phyloP scores from a whole-genome alignment of 2,329 filamentous ascomycete species.

The Pseudohalonectria lignicola region DNA sequence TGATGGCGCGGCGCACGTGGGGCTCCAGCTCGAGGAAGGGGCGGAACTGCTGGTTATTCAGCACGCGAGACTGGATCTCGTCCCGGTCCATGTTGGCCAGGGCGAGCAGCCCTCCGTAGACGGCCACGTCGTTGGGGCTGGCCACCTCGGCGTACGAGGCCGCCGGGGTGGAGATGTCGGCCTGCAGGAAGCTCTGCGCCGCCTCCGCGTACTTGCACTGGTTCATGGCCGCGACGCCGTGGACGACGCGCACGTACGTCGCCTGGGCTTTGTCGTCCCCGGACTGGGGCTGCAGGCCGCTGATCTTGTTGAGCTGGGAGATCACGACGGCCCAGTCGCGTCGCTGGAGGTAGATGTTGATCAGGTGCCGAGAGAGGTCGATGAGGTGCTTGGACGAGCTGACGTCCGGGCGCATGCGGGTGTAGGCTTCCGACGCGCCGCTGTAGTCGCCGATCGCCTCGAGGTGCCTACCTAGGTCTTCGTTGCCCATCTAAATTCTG shows the following conservation, averaged over 20 bases:
- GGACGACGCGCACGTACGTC: conserved; percentile 40
- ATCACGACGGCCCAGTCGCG: conserved; percentile 65
- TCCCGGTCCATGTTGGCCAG: conserved; percentile 79
- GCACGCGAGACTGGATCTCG: conserved; percentile 62
- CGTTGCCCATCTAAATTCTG: conserved; percentile 71
- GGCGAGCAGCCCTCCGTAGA: conserved; percentile 84
- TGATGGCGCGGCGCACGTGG: conserved; percentile 84
- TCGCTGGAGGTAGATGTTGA: conserved; percentile 64
- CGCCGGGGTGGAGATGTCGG: conserved; percentile 38
- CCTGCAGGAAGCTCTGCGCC: conserved; percentile 58
- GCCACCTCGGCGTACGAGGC: conserved; percentile 58
- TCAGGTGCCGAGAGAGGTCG: conserved; percentile 70
- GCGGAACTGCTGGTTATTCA: conserved; percentile 74
- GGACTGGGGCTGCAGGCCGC: conserved; percentile 28
- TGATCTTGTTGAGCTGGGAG: conserved; percentile 52
- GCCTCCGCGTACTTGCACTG: conserved; percentile 46
- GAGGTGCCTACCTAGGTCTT: conserved; percentile 79
- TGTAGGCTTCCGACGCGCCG: conserved; percentile 66
- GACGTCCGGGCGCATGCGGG: conserved; percentile 83
- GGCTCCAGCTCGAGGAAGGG: conserved; percentile 86
- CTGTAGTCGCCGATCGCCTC: conserved; percentile 66
- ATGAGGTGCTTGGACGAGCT: conserved; percentile 73
- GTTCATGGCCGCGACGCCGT: conserved; percentile 38
- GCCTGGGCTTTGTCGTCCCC: conserved; percentile 36
- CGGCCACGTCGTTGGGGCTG: conserved; percentile 77